phyloP scores from a whole-genome alignment of 805 yeast species.

The Hemisphaericaspora nanyangensis region DNA sequence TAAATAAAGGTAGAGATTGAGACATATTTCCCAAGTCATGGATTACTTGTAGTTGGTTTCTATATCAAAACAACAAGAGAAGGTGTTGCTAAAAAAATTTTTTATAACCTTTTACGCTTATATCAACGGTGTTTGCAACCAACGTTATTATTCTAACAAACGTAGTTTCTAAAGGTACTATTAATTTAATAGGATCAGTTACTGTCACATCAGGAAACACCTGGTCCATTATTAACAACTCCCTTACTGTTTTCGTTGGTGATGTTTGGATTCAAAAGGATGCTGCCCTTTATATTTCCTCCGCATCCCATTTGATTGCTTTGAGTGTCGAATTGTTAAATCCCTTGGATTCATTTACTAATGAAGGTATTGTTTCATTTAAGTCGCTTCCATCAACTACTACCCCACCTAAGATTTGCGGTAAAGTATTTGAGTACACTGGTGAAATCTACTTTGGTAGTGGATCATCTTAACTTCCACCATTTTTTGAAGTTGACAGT shows the following conservation, averaged over 20 bases:
- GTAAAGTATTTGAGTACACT: constrained; percentile 16
- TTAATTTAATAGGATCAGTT: constrained; percentile 17
- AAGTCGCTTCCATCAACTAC: constrained; percentile 15
- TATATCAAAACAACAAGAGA: too few relatives aligned
- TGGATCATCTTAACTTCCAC: constrained; percentile 14
- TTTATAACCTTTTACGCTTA: neutral
- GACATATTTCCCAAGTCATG: too few relatives aligned
- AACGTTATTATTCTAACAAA: constrained; percentile 8
- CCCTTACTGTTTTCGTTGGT: constrained; percentile 19
- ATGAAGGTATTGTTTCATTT: constrained; percentile 21
- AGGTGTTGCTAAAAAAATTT: too few relatives aligned
- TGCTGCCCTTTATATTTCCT: constrained; percentile 22
- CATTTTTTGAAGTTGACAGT: constrained; percentile 12
- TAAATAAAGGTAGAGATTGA: too few relatives aligned
- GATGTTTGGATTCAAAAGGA: constrained; percentile 15
- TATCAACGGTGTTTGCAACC: neutral
- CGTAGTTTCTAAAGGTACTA: constrained; percentile 15
- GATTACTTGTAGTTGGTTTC: too few relatives aligned
- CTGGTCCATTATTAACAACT: constrained; percentile 24
- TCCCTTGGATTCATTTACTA: constrained; percentile 9
- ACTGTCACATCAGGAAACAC: constrained; percentile 18
- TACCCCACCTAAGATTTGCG: constrained; percentile 17
- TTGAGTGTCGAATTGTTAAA: constrained; percentile 15
- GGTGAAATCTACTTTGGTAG: constrained; percentile 23
- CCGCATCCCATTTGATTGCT: constrained; percentile 13